Base-by-base conservation (phyloP, 23 red algal species). In the Chondrus crispus region DNA sequence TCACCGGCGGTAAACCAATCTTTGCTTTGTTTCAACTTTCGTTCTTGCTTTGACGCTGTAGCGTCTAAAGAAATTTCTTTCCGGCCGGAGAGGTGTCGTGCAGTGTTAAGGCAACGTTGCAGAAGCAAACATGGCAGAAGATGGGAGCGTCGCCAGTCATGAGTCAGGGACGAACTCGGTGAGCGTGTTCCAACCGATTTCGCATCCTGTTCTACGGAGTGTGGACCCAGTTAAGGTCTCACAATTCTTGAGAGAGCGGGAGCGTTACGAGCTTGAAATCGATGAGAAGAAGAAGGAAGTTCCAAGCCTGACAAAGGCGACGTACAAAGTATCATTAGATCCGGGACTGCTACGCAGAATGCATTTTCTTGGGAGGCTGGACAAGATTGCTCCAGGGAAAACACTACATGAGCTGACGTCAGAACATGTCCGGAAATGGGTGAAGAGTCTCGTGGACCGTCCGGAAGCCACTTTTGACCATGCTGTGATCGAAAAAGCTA, bases 221-320 rank as follows among this genome's bases (percentile, higher is more conserved):
- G 46, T 82, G 22, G 78, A 82, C 24, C 47, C 78, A 8, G 41
- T 82, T 14, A 8, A 82, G 55, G 78, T 82, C 51, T 26, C 46
- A n/a, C 9, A 47, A 22, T 82, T 82, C 78, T 6, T 82, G 48
- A 82, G 55, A 5, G 47, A 82, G 47, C 48, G 45, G 44, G 47
- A 82, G 46, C 8, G 78, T 47, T 82, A 60, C 46, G 78, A 82
- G 46, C 47, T 82, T 6, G 52, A 82, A 51, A 60, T 82, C 45
- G 46, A 8, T 11, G 29, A 24, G 40, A 82, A 82, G 51, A 40
- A 82, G 51, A 47, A 35, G 32, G 78, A 82, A 30, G 28, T 82
- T 41, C 47, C 45, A 9, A 33, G 11, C 20, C 40, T 68, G 28
- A 83, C 5, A 22, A 47, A 32, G n/a, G 48, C 52, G 52, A 28